Evolutionary conservation across 192 early-diverging fungal species (phyloP), one percentile per base, ranked within the genome.

Genomic region (Dissophora ornata): DNA sequence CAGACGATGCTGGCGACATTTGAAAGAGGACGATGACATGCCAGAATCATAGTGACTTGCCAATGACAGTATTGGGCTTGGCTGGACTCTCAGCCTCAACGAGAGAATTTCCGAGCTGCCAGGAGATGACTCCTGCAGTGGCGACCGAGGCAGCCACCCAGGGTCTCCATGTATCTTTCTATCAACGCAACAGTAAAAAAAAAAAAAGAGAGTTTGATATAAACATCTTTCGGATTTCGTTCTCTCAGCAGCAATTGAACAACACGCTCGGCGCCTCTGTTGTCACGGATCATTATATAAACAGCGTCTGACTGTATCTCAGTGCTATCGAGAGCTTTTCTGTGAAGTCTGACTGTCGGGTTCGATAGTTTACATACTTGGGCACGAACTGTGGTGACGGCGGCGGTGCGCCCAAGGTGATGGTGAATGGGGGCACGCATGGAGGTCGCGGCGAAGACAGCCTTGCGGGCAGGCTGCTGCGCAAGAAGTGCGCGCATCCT

Each of bases 61-160:
- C 73, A 4, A 77, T 54, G 49, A 77, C 59, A 11, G 38, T 44
- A 13, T 57, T n/a, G 12, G 33, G 19, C 13, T 49, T 60, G 15
- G 13, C 38, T 34, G 59, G 52, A 22, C 57, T 61, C 25, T 77
- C 73, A 22, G 73, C 51, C 30, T 77, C 65, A 2, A 77, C 53
- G 1, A 62, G 11, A 6, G 73, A 67, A 38, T 62, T 29, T 18
- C 55, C 46, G 12, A 77, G 40, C 28, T 77, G 73, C 73, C 73
- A 77, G 36, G 73, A 77, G 22, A 77, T 3, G 11, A 77, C 64
- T 40, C 73, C 73, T 1, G 52, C 64, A 18, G 65, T 67, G 19
- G 65, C 57, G 13, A 57, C 40, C 0, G 64, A 57, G 4, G 65
- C 63, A 16, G 61, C 47, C 33, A 67, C 21, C 73, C 73, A 77